phyloP scores from a whole-genome alignment of 495 filamentous ascomycete species.

The Patellaria atrata region DNA sequence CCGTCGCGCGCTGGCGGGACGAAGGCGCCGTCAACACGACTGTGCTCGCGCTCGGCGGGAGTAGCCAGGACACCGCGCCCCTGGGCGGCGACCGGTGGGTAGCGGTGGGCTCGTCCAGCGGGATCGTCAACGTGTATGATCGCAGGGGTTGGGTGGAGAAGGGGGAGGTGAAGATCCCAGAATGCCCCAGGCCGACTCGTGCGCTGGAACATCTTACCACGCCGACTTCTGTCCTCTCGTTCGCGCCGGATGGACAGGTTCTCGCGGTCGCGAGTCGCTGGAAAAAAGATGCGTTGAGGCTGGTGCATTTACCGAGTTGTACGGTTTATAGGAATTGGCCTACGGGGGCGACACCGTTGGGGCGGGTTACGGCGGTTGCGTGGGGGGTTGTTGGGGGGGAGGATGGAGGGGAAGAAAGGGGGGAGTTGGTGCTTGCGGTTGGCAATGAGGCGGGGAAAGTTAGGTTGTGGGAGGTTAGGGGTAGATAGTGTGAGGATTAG shows the following conservation, averaged over 20 bases:
- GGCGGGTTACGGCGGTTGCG: conserved; percentile 65
- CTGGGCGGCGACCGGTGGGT: conserved; percentile 81
- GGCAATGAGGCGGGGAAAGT: conserved; percentile 79
- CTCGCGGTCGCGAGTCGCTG: conserved; percentile 68
- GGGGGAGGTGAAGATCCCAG: conserved; percentile 36
- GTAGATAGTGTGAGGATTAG: conserved; percentile 1
- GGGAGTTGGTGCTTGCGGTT: conserved; percentile 54
- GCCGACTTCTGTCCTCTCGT: conserved; percentile 56
- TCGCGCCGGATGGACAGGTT: conserved; percentile 79
- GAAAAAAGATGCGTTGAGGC: conserved; percentile 74
- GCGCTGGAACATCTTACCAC: conserved; percentile 78
- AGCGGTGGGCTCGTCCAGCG: conserved; percentile 67
- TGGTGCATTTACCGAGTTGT: conserved; percentile 83
- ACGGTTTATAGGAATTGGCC: conserved; percentile 97
- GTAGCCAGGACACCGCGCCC: conserved; percentile 34
- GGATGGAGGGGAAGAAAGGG: conserved; percentile 27
- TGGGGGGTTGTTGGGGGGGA: conserved; percentile 25
- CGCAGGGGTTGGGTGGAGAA: conserved; percentile 43
- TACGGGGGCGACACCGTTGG: conserved; percentile 75
- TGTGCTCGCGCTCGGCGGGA: conserved; percentile 61
- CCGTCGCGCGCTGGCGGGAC: conserved; percentile 73
- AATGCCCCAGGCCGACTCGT: conserved; percentile 52
- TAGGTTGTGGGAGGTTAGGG: conserved; percentile 69
- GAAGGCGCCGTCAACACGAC: conserved; percentile 82
- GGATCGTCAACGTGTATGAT: conserved; percentile 89